These are phyloP conservation scores for Daldinia vernicosa DNA, from an alignment of 495 filamentous ascomycete genomes.

Conservation along the genomic window DNA sequence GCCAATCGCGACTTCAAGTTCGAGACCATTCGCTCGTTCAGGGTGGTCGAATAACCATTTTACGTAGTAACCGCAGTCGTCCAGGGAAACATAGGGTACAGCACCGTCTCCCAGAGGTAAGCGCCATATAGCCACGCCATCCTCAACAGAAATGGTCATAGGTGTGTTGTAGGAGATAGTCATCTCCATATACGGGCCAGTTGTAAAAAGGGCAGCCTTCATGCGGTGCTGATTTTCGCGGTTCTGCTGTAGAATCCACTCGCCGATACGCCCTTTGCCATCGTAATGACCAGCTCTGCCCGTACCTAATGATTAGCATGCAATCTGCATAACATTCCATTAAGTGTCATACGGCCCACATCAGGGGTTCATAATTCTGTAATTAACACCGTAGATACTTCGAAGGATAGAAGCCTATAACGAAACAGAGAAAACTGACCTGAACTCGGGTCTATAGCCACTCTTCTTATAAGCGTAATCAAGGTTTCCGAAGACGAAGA, in stretches of 20 bases:
- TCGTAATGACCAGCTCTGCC: conserved; percentile 58
- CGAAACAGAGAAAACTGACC: conserved; percentile 18
- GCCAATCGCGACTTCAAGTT: conserved; percentile 61
- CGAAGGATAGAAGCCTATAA: neutral
- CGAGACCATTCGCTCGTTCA: conserved; percentile 57
- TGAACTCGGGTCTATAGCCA: conserved; percentile 56
- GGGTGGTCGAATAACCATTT: conserved; percentile 66
- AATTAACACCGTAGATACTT: neutral
- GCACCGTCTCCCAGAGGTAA: conserved; percentile 56
- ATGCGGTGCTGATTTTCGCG: conserved; percentile 49
- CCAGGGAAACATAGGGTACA: conserved; percentile 57
- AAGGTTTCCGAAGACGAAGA: conserved; percentile 62
- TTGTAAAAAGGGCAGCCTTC: conserved; percentile 60
- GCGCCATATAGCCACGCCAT: conserved; percentile 55
- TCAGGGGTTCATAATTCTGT: no score
- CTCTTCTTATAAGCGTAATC: conserved; percentile 59
- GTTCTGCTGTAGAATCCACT: conserved; percentile 59
- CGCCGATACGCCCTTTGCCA: conserved; percentile 62
- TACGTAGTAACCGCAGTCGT: conserved; percentile 63
- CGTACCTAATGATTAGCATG: neutral
- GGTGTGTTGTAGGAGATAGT: conserved; percentile 48
- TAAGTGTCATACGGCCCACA: no score
- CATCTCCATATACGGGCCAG: conserved; percentile 66
- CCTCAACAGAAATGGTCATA: conserved; percentile 51
- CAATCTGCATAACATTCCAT: no score